Conservation (phyloP, 306 rosid species). For the Vigna trinervia region DNA sequence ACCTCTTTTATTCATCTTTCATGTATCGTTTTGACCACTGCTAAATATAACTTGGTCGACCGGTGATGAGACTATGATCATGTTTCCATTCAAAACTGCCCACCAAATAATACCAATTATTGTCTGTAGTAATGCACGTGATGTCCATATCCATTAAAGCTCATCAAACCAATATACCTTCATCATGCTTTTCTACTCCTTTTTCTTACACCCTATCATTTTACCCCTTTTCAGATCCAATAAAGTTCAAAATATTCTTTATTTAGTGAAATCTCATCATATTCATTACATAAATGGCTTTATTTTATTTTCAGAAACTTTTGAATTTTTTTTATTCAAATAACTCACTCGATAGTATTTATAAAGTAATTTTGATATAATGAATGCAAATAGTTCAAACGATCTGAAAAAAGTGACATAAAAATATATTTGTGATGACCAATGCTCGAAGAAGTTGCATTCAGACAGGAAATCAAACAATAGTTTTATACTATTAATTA, state of each 20-base stretch:
- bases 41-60: slow-evolving; percentile 45
- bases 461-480: too few relatives aligned
- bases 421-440: too few relatives aligned
- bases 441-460: too few relatives aligned
- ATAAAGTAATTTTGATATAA: too few relatives aligned
- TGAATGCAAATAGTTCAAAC: too few relatives aligned
- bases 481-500: too few relatives aligned
- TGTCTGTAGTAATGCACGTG: slow-evolving; percentile 38
- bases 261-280: neutral
- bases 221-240: neutral
- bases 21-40: slow-evolving; percentile 43
- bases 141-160: slow-evolving; percentile 30
- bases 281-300: neutral
- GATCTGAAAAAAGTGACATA: too few relatives aligned
- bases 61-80: slow-evolving; percentile 3
- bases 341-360: too few relatives aligned
- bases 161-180: slow-evolving; percentile 11
- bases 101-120: slow-evolving; percentile 35
- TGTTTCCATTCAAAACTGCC: slow-evolving; percentile 12
- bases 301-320: neutral
- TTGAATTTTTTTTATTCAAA: too few relatives aligned
- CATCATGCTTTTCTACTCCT: neutral
- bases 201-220: neutral
- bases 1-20: neutral
- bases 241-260: neutral